A percentile compares a stretch with the other conserved stretches of the same genome.
These are phyloP conservation scores for Spathaspora arborariae DNA, from an alignment of 805 yeast species.

Conservation along the genomic window DNA sequence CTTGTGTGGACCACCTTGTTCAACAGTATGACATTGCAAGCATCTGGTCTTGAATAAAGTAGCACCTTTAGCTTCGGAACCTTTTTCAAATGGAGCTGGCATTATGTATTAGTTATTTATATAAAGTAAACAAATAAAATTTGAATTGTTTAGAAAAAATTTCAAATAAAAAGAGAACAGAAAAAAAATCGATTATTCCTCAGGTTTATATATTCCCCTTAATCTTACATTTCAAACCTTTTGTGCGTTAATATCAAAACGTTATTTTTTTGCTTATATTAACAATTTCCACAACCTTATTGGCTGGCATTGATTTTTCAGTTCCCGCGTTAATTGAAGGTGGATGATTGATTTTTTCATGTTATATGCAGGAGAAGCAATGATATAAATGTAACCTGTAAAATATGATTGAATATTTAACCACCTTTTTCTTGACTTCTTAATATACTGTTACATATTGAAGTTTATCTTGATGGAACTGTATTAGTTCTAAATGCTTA, in stretches of 20 bases:
- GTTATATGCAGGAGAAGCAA: not conserved
- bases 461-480: too few species aligned
- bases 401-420: too few species aligned
- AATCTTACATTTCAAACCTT: not conserved
- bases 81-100: slow-evolving; percentile 46
- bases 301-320: not conserved
- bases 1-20: slow-evolving; percentile 94
- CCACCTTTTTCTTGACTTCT: too few species aligned
- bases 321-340: not conserved
- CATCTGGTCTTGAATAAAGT: slow-evolving; percentile 98
- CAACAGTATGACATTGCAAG: slow-evolving; percentile 97
- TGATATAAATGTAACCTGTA: not conserved
- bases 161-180: too few species aligned
- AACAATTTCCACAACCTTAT: not conserved
- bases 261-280: not conserved
- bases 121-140: not conserved
- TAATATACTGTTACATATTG: too few species aligned
- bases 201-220: not conserved
- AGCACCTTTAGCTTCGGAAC: slow-evolving; percentile 79
- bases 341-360: not conserved
- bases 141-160: not conserved
- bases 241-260: not conserved
- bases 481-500: too few species aligned
- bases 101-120: slow-evolving; percentile 14
- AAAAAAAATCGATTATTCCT: too few species aligned